Conservation (phyloP, 495 filamentous ascomycete genomes). For the Daldinia loculata region DNA sequence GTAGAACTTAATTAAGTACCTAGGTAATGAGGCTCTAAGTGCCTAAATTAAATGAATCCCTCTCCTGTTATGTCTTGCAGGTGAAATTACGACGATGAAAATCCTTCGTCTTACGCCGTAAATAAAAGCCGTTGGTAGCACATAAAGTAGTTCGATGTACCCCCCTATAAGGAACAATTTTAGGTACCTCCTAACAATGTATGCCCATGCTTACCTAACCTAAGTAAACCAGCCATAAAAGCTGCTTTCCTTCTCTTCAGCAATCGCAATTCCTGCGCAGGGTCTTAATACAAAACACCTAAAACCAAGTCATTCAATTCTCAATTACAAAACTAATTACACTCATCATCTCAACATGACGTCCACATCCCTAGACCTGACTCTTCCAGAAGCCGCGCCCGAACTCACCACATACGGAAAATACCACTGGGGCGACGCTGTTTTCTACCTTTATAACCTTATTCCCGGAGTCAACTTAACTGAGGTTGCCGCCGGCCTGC, state of each 20-base stretch:
- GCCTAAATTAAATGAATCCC: not conserved
- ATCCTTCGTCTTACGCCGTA: not conserved
- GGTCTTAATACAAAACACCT: not conserved
- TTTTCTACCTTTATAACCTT: conserved; percentile 5
- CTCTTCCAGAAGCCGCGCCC: conserved; percentile 5
- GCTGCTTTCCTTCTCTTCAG: not conserved
- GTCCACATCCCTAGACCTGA: not conserved
- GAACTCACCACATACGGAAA: not conserved
- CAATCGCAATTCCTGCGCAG: not conserved
- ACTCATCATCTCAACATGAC: not conserved
- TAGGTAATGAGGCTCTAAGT: too few species aligned
- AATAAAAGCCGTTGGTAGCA: not conserved
- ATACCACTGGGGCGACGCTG: not conserved
- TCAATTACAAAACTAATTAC: not conserved
- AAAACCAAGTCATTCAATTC: too few species aligned
- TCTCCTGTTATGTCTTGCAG: not conserved
- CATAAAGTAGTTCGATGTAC: not conserved
- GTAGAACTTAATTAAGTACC: too few species aligned
- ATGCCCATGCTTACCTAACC: not conserved
- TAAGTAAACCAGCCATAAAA: conserved; percentile 6
- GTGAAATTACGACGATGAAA: not conserved
- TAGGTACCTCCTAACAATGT: too few species aligned
- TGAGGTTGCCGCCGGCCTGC: not conserved
- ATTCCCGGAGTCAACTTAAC: not conserved
- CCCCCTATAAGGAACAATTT: too few species aligned